Percentiles rank a stretch among this genome's conserved stretches.
Evolutionary conservation across 768 basidiomycete genomes (phyloP).

Genomic region (Neoboletus magnificus): DNA sequence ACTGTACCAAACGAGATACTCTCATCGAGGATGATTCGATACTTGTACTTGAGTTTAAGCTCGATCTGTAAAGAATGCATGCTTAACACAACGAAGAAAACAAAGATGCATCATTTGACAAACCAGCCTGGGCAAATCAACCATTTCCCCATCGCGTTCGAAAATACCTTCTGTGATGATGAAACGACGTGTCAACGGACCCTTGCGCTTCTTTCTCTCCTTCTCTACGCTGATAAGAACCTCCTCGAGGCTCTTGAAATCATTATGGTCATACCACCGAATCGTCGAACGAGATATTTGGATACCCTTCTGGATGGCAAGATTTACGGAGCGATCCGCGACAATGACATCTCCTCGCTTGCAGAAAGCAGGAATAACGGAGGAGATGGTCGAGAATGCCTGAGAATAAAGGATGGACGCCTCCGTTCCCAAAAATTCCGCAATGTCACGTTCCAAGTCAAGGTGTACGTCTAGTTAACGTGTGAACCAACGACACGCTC

Average conservation of each 20-base stretch:
- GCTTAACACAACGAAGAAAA: neutral
- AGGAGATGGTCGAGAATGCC: conserved; percentile 86
- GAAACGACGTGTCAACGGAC: conserved; percentile 83
- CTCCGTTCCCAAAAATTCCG: conserved; percentile 88
- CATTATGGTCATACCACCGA: conserved; percentile 96
- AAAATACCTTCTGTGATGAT: conserved; percentile 98
- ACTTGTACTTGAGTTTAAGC: conserved; percentile 93
- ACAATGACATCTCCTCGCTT: conserved; percentile 98
- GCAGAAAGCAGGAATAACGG: conserved; percentile 95
- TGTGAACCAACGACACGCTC: conserved; percentile 2
- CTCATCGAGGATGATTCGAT: conserved; percentile 92
- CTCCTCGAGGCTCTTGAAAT: conserved; percentile 85
- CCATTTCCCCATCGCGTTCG: conserved; percentile 90
- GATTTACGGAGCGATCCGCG: conserved; percentile 95
- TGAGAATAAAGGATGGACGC: conserved; percentile 91
- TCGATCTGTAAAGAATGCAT: conserved; percentile 63
- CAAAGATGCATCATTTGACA: conserved; percentile 23
- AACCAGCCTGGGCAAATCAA: conserved; percentile 89
- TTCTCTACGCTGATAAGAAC: conserved; percentile 81
- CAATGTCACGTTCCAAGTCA: conserved; percentile 82
- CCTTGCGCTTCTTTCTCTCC: conserved; percentile 80
- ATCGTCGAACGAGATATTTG: conserved; percentile 90
- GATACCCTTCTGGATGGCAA: conserved; percentile 93
- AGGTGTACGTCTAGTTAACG: conserved; percentile 77
- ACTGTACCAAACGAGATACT: conserved; percentile 90